A percentile compares a stretch with the other conserved stretches of the same genome.
Conservation (phyloP, 148 eudicot species). For the Heliosperma pusillum region DNA sequence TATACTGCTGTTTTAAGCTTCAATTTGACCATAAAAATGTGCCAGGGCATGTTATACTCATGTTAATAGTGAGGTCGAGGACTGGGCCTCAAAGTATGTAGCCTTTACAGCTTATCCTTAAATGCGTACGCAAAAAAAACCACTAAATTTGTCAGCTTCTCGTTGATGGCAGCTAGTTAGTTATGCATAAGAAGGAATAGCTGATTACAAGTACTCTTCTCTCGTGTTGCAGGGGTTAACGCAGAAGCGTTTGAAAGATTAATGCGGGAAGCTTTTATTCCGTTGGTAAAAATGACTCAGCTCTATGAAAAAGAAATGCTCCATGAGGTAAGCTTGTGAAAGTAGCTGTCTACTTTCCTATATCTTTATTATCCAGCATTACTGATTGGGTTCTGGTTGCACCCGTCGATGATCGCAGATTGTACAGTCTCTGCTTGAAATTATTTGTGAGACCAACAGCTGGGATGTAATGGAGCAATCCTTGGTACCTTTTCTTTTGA, state of each 20-base stretch:
- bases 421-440: slow-evolving; percentile 53
- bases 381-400: slow-evolving; percentile 14
- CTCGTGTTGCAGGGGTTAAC: slow-evolving; percentile 40
- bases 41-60: neutral
- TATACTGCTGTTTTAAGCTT: neutral
- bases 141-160: neutral
- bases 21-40: neutral
- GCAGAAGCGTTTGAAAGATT: slow-evolving; percentile 41
- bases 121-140: neutral
- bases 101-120: neutral
- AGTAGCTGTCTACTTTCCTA: neutral
- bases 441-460: slow-evolving; percentile 54
- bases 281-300: slow-evolving; percentile 49
- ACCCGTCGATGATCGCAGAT: slow-evolving; percentile 37
- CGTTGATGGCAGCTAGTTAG: neutral
- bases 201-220: neutral
- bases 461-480: slow-evolving; percentile 66
- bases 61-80: neutral
- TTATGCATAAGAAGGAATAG: neutral
- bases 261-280: slow-evolving; percentile 59
- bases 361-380: neutral
- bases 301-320: slow-evolving; percentile 50
- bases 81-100: neutral
- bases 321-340: slow-evolving; percentile 49
- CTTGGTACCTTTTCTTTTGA: slow-evolving; percentile 59